A percentile compares a stretch with the other conserved stretches of the same genome.
These are phyloP conservation scores for Fragosphaeria purpurea DNA, from an alignment of 2,329 filamentous ascomycete genomes.

Conservation along the genomic window DNA sequence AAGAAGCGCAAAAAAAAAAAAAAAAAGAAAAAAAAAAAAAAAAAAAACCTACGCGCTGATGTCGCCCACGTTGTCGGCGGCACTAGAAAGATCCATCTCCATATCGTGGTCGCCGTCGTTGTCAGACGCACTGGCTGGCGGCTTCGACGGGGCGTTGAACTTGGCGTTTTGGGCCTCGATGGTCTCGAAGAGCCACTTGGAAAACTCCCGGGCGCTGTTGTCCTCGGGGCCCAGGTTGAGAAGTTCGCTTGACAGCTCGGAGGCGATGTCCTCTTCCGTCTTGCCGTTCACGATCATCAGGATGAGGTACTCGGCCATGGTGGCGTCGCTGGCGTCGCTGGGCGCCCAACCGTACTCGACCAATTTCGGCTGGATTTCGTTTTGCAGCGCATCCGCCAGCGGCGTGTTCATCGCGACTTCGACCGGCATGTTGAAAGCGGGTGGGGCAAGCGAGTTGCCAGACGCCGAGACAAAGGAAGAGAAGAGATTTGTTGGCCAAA, in stretches of 20 bases:
- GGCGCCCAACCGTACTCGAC: conserved; percentile 88
- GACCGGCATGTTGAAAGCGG: conserved; percentile 54
- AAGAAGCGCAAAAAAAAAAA: neutral
- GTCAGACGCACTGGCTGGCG: conserved; percentile 2
- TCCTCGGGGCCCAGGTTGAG: conserved; percentile 76
- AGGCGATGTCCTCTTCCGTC: conserved; percentile 77
- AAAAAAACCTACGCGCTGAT: conserved; percentile 45
- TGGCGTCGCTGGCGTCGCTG: conserved; percentile 65
- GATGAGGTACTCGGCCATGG: conserved; percentile 90
- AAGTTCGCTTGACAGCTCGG: conserved; percentile 80
- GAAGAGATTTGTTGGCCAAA: too few relatives aligned
- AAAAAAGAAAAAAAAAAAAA: neutral
- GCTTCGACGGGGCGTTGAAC: conserved; percentile 36
- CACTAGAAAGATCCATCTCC: conserved; percentile 55
- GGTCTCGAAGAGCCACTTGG: conserved; percentile 88
- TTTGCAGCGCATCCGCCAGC: conserved; percentile 72
- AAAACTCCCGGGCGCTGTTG: conserved; percentile 70
- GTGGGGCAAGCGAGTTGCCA: too few relatives aligned
- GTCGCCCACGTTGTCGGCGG: conserved; percentile 29
- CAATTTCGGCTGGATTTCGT: conserved; percentile 79
- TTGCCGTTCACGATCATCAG: conserved; percentile 96
- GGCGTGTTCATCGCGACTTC: conserved; percentile 70
- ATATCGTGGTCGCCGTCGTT: conserved; percentile 46
- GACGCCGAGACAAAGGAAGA: too few relatives aligned
- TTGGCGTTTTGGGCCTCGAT: conserved; percentile 58